phyloP scores from a whole-genome alignment of 257 asterid genomes.

The Penstemon eatonii region DNA sequence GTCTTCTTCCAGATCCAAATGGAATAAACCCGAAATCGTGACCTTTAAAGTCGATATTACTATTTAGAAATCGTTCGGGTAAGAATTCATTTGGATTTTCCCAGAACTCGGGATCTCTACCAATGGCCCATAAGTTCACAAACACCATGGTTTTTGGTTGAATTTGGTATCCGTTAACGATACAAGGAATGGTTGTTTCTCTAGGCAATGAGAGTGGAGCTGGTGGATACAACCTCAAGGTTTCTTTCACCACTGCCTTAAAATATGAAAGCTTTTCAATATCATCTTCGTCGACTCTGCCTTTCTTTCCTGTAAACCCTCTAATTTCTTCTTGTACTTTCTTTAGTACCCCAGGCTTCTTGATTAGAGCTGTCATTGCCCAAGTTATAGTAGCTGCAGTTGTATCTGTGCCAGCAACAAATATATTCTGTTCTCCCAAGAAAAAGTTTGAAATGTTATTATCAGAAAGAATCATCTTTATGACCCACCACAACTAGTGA shows the following conservation, averaged over 20 bases:
- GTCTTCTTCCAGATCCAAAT: constrained; percentile 18
- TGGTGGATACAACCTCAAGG: constrained; percentile 21
- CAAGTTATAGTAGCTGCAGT: constrained; percentile 14
- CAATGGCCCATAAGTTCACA: constrained; percentile 21
- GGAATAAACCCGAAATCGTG: constrained; percentile 13
- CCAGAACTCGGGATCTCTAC: constrained; percentile 26
- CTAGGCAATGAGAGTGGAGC: constrained; percentile 23
- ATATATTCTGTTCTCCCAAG: constrained; percentile 25
- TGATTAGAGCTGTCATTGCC: constrained; percentile 24
- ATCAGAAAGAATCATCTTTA: not conserved
- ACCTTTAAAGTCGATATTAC: constrained; percentile 15
- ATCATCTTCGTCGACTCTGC: constrained; percentile 18
- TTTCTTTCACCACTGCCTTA: constrained; percentile 26
- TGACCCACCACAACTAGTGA: not conserved
- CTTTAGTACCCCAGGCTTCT: constrained; percentile 16
- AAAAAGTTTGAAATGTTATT: not conserved
- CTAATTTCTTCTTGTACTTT: constrained; percentile 25
- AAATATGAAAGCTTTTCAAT: constrained; percentile 14
- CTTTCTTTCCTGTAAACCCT: constrained; percentile 12
- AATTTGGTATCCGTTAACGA: constrained; percentile 19
- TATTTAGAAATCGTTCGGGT: constrained; percentile 17
- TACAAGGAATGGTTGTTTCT: constrained; percentile 17
- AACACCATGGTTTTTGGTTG: constrained; percentile 17
- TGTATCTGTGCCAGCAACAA: constrained; percentile 29
- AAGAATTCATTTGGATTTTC: constrained; percentile 23